Conservation (phyloP, 371 early-diverging fungal species). For the Sporodiniella umbellata region DNA sequence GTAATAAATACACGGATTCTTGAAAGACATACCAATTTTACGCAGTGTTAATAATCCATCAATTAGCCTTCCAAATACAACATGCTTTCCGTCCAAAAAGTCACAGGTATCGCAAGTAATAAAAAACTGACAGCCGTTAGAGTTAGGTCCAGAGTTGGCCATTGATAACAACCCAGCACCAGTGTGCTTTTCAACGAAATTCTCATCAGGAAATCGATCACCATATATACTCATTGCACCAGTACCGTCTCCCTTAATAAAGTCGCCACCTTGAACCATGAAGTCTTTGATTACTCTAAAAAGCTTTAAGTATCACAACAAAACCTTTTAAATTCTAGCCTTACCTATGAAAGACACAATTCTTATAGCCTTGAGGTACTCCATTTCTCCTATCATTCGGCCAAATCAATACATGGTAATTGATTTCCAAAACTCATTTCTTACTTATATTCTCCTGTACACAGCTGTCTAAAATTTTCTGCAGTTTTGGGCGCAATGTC, state of each 20-base stretch:
- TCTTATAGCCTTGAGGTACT: constrained; percentile 86
- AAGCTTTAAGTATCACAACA: neutral
- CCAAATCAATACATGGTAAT: neutral
- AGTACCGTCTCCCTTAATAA: constrained; percentile 89
- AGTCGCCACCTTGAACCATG: constrained; percentile 99
- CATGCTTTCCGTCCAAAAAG: constrained; percentile 93
- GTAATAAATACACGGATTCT: neutral
- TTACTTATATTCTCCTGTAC: constrained; percentile 91
- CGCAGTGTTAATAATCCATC: constrained; percentile 87
- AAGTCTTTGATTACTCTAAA: constrained; percentile 89
- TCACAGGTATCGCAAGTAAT: constrained; percentile 89
- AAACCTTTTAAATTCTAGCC: neutral
- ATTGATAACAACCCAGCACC: constrained; percentile 94
- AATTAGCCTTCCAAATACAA: constrained; percentile 85
- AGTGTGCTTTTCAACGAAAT: constrained; percentile 90
- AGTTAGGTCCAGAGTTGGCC: constrained; percentile 95
- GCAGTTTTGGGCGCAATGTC: constrained; percentile 97
- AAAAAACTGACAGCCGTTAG: constrained; percentile 97
- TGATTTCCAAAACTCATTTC: too few species aligned
- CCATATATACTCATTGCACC: constrained; percentile 97
- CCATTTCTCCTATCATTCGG: constrained; percentile 59
- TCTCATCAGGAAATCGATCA: constrained; percentile 94
- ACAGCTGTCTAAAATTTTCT: constrained; percentile 96
- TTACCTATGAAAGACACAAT: constrained; percentile 87
- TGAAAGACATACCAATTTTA: constrained; percentile 63